Conservation (phyloP, 2,329 filamentous ascomycete genomes). For the Claviceps purpurea region DNA sequence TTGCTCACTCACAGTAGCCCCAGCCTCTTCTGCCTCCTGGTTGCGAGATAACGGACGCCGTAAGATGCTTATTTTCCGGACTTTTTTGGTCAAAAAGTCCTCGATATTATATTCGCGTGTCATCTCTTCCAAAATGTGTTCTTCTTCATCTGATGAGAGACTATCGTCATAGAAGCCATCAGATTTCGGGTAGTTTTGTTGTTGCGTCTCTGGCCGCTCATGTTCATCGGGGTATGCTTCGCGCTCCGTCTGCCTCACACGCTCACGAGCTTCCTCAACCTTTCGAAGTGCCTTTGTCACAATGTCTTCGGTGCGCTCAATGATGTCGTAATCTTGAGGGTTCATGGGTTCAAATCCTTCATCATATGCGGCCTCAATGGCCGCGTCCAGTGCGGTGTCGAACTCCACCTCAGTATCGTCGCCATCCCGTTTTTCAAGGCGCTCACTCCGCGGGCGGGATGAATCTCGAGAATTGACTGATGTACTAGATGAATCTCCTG, state of each 20-base stretch:
- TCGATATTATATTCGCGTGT: conserved; percentile 71
- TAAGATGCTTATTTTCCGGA: conserved; percentile 40
- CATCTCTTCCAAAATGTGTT: conserved; percentile 75
- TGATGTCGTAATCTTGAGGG: conserved; percentile 24
- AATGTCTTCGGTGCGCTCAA: conserved; percentile 28
- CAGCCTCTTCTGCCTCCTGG: conserved; percentile 62
- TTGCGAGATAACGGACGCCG: conserved; percentile 48
- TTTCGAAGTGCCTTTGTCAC: conserved; percentile 46
- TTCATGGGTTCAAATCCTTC: conserved; percentile 70
- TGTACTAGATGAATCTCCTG: conserved; percentile 59
- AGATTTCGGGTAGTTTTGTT: conserved; percentile 12
- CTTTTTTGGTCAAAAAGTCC: conserved; percentile 53
- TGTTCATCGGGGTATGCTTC: conserved; percentile 35
- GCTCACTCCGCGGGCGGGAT: conserved; percentile 54
- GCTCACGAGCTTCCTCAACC: conserved; percentile 64
- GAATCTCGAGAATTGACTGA: conserved; percentile 73
- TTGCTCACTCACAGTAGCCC: conserved; percentile 57
- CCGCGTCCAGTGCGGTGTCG: conserved; percentile 84
- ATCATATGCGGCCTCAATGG: conserved; percentile 91
- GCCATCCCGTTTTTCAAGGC: conserved; percentile 54
- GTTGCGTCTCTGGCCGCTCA: conserved; percentile 18
- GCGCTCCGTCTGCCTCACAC: conserved; percentile 58
- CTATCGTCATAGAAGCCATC: conserved; percentile 51
- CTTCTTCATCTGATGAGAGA: conserved; percentile 54
- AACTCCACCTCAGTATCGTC: conserved; percentile 77